A percentile compares a stretch with the other conserved stretches of the same genome.
Evolutionary conservation across 1,284 basidiomycete genomes (phyloP).

Genomic region (Prillingera fragicola): DNA sequence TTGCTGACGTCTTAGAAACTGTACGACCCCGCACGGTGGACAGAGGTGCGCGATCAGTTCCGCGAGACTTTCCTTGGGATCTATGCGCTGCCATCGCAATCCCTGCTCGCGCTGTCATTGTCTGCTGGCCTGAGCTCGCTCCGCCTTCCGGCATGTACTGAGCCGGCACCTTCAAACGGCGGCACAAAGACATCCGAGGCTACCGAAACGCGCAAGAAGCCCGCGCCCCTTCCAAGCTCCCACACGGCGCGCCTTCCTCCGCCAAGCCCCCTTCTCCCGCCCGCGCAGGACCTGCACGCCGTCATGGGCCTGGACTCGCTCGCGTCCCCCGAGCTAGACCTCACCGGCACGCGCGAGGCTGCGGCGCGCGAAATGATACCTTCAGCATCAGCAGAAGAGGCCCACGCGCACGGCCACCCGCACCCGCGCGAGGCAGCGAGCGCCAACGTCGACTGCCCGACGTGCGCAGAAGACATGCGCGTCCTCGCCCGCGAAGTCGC

Average conservation of each 20-base stretch:
- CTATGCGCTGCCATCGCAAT: slow-evolving; percentile 77
- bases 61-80: slow-evolving; percentile 76
- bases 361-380: slow-evolving; percentile 6
- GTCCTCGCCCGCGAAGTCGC: slow-evolving; percentile 80
- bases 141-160: slow-evolving; percentile 67
- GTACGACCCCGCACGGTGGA: slow-evolving; percentile 75
- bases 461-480: slow-evolving; percentile 72
- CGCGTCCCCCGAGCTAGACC: no score
- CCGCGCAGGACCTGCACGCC: no score
- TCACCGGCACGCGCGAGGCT: slow-evolving; percentile 6
- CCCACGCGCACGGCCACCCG: no score
- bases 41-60: slow-evolving; percentile 65
- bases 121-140: slow-evolving; percentile 82
- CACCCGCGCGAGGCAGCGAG: slow-evolving; percentile 42
- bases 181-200: background rate
- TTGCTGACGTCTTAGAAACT: slow-evolving; percentile 57
- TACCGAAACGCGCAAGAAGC: no score
- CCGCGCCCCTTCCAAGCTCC: background rate
- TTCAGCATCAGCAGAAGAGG: no score
- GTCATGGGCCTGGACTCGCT: no score
- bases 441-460: slow-evolving; percentile 83
- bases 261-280: no score
- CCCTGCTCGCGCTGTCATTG: slow-evolving; percentile 75
- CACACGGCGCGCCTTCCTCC: slow-evolving; percentile 23
- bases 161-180: slow-evolving; percentile 19